Base-by-base conservation (phyloP, 2,329 filamentous ascomycete species). In the Paraconiothyrium brasiliense region DNA sequence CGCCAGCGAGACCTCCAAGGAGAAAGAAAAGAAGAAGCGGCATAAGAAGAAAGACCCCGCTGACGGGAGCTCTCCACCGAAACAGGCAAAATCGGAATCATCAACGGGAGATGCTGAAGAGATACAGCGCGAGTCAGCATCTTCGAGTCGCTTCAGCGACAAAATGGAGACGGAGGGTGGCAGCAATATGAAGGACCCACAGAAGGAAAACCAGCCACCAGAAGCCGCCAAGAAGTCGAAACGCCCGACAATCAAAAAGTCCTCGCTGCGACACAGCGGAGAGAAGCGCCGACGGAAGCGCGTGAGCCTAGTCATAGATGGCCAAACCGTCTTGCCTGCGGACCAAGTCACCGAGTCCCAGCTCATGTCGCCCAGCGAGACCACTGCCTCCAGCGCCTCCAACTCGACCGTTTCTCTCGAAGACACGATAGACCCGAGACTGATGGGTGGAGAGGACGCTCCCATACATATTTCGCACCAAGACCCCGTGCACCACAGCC, bases 241-340 rank as follows among this genome's bases (percentile, higher is more conserved):
- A 46, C 71, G 75, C 27, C 62, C 71, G 2, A 55, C 67, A 7
- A 66, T 67, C 55, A 76, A 74, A 68, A 78, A 77, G 55, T 78
- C 76, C 5, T 69, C 75, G 16, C 68, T 78, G 34, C 69, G 74
- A 56, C 63, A 67, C 30, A 63, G 65, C 52, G 68, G 62, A 58
- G 72, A 70, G 62, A 67, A 67, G 37, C 63, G 66, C n/a, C 64
- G 68, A 27, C 66, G 76, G 55, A 78, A 78, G 63, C 66, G 76
- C 47, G 76, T 78, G 59, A 76, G 72, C 62, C 65, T 78, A 46
- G 71, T 76, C 57, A 77, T 78, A 41, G 74, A 78, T 61, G 76
- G 77, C 65, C 75, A 77, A 57, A 78, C 77, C 22, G 76, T 78
- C 16, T 72, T 73, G 30, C 76, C 76, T 4, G 72, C 75, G n/a